Evolutionary conservation across 106 monocot genomes (phyloP).

Genomic region (Phalaenopsis aphrodite): DNA sequence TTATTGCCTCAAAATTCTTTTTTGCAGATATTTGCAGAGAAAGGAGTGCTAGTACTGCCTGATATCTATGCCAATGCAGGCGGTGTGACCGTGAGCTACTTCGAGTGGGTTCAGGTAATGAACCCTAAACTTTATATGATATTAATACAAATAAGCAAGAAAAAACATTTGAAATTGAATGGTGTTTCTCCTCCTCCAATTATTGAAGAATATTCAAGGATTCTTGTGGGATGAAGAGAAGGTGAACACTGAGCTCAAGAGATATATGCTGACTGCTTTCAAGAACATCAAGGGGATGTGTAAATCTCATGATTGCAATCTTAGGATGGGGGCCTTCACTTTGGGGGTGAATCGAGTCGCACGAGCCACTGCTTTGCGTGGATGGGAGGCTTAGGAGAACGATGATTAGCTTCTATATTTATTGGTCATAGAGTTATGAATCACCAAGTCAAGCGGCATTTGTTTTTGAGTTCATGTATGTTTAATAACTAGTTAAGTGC

Average conservation of each 20-base stretch:
- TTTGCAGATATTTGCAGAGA: constrained; percentile 73
- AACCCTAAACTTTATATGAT: not conserved
- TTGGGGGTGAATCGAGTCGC: constrained; percentile 81
- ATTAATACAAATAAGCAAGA: not conserved
- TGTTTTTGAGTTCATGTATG: not conserved
- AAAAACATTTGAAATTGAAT: not conserved
- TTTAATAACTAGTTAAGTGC: not conserved
- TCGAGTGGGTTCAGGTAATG: constrained; percentile 95
- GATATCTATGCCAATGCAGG: constrained; percentile 93
- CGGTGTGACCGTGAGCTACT: constrained; percentile 88
- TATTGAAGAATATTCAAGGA: constrained; percentile 86
- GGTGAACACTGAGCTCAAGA: constrained; percentile 71
- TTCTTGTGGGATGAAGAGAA: constrained; percentile 96
- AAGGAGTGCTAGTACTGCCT: constrained; percentile 71
- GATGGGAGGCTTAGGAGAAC: constrained; percentile 60
- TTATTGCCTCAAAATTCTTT: not conserved
- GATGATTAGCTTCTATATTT: not conserved
- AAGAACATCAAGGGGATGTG: constrained; percentile 75
- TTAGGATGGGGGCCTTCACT: constrained; percentile 94
- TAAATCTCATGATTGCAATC: constrained; percentile 62
- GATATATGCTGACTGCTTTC: constrained; percentile 70
- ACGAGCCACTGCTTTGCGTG: constrained; percentile 66
- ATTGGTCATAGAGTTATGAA: too few species aligned
- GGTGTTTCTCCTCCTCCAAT: not conserved
- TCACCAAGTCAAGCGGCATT: not conserved